A percentile compares a stretch with the other conserved stretches of the same genome.
These are phyloP conservation scores for Dissoconium aciculare DNA, from an alignment of 2,329 filamentous ascomycete species.

Conservation along the genomic window DNA sequence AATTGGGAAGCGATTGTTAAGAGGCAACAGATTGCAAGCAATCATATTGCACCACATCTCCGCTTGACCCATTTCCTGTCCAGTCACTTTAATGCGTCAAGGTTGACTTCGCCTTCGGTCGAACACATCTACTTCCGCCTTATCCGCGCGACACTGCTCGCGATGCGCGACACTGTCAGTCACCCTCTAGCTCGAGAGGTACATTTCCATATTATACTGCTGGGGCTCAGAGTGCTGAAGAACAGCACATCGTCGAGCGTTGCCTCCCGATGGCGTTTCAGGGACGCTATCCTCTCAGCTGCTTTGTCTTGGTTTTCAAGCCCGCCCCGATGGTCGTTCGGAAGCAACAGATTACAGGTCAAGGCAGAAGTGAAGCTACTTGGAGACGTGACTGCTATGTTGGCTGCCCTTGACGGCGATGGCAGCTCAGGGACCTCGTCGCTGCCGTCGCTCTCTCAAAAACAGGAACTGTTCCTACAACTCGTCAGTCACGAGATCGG, in stretches of 20 bases:
- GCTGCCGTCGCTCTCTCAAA: conserved; percentile 54
- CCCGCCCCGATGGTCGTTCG: conserved; percentile 80
- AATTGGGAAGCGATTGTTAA: conserved; percentile 61
- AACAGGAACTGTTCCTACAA: conserved; percentile 68
- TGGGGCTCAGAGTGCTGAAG: conserved; percentile 63
- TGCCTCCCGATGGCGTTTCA: conserved; percentile 62
- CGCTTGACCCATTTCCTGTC: conserved; percentile 75
- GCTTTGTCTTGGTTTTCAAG: conserved; percentile 78
- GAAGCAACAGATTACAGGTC: conserved; percentile 80
- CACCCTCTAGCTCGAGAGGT: conserved; percentile 85
- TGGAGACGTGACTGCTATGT: conserved; percentile 52
- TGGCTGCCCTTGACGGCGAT: conserved; percentile 50
- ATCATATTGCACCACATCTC: conserved; percentile 73
- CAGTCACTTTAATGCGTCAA: conserved; percentile 87
- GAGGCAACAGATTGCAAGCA: conserved; percentile 64
- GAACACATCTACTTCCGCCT: conserved; percentile 71
- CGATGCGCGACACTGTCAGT: conserved; percentile 51
- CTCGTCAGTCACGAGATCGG: conserved; percentile 74
- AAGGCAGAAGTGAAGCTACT: conserved; percentile 83
- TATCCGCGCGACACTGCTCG: conserved; percentile 62
- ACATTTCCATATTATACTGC: conserved; percentile 76
- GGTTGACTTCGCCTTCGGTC: conserved; percentile 68
- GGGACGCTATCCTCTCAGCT: conserved; percentile 76
- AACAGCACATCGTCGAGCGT: conserved; percentile 51
- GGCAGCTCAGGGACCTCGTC: conserved; percentile 35